phyloP scores from a whole-genome alignment of 2,329 filamentous ascomycete species.

The Colletotrichum kahawae region DNA sequence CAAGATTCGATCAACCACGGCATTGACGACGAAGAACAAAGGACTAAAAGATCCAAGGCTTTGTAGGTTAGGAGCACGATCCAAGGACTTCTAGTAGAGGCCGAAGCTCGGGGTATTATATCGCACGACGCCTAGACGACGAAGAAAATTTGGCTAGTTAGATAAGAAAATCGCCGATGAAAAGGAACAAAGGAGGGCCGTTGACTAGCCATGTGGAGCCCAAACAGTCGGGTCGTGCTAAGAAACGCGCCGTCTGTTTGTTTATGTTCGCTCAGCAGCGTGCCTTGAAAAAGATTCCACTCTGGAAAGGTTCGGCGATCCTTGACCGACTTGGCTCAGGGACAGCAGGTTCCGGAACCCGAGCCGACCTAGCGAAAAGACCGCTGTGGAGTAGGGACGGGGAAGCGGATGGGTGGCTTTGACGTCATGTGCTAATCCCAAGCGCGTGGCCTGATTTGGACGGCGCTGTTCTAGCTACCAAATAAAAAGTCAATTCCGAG shows the following conservation, averaged over 20 bases:
- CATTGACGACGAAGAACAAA: too few species aligned
- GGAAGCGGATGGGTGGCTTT: not conserved
- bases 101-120: not conserved
- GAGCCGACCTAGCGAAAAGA: not conserved
- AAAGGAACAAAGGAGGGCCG: not conserved
- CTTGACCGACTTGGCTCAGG: not conserved
- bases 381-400: not conserved
- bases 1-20: too few species aligned
- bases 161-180: not conserved
- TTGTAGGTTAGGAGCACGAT: not conserved
- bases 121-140: not conserved
- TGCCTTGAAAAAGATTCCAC: not conserved
- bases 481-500: not conserved
- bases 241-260: not conserved
- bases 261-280: too few species aligned
- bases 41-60: too few species aligned
- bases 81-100: rapidly evolving
- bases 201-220: not conserved
- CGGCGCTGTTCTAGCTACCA: not conserved
- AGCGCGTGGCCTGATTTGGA: not conserved
- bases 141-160: not conserved
- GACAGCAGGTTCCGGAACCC: not conserved
- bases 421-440: not conserved
- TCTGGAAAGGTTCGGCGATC: not conserved
- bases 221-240: not conserved